Conservation (phyloP, 495 filamentous ascomycete species). For the Talaromyces borbonicus region DNA sequence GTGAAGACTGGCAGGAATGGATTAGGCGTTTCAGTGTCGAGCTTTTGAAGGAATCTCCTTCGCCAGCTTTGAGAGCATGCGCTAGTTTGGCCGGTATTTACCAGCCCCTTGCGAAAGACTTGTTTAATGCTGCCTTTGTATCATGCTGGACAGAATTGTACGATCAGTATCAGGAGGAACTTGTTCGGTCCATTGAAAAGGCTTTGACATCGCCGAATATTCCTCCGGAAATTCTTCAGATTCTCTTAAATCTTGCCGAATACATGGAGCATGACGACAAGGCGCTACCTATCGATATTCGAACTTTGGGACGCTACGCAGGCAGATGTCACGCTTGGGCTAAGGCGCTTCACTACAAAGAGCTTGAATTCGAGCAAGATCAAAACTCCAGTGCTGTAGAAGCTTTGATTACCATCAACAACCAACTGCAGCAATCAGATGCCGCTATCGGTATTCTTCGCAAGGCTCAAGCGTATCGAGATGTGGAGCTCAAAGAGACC, state of each 20-base stretch:
- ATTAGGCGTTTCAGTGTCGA: constrained; percentile 94
- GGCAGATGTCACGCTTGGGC: constrained; percentile 95
- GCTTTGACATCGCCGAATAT: constrained; percentile 89
- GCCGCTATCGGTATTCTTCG: constrained; percentile 94
- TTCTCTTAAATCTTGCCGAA: constrained; percentile 90
- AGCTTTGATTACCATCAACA: constrained; percentile 96
- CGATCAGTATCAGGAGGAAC: constrained; percentile 87
- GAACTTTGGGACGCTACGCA: constrained; percentile 83
- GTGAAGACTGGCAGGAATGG: constrained; percentile 99
- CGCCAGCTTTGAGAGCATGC: constrained; percentile 86
- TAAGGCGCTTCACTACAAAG: constrained; percentile 97
- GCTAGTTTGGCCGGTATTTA: constrained; percentile 85
- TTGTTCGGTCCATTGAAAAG: constrained; percentile 89
- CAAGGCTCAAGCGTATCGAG: constrained; percentile 87
- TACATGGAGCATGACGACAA: constrained; percentile 99
- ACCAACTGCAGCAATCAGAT: constrained; percentile 94
- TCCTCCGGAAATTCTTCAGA: constrained; percentile 87
- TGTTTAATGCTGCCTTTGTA: constrained; percentile 98
- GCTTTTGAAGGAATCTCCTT: constrained; percentile 88
- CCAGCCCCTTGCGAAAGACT: constrained; percentile 77
- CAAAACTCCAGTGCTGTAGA: constrained; percentile 94
- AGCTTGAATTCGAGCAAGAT: constrained; percentile 95
- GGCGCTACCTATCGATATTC: constrained; percentile 92
- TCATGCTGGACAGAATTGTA: constrained; percentile 98
- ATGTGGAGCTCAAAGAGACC: constrained; percentile 89